Evolutionary conservation across 352 stramenopile species (phyloP).

Genomic region (Phytophthora gonapodyides): DNA sequence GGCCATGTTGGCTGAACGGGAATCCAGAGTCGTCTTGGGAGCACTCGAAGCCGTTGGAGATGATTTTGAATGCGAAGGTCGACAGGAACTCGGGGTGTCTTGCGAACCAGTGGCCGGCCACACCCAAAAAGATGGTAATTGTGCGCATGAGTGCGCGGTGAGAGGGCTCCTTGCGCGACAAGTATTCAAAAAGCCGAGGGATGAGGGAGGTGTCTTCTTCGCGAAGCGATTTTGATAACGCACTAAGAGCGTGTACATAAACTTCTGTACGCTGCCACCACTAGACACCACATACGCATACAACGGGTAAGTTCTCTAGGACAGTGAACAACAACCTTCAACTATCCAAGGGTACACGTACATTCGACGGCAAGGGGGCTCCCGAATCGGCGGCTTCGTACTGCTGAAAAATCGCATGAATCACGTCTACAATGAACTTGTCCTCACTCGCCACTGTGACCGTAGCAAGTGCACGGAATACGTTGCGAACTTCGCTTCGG

Average conservation of each 20-base stretch:
- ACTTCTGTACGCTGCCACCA: constrained; percentile 83
- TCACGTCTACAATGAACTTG: constrained; percentile 76
- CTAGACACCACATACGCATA: constrained; percentile 23
- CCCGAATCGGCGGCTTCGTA: constrained; percentile 63
- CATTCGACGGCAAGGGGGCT: constrained; percentile 38
- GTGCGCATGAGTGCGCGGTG: constrained; percentile 67
- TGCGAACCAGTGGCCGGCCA: constrained; percentile 77
- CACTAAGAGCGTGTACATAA: constrained; percentile 83
- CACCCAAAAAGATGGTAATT: constrained; percentile 71
- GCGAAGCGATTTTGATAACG: constrained; percentile 79
- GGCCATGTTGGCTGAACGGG: constrained; percentile 47
- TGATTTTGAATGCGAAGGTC: constrained; percentile 66
- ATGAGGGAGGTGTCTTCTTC: constrained; percentile 79
- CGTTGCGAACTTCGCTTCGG: constrained; percentile 71
- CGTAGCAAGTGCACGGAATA: constrained; percentile 80
- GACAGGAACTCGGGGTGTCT: constrained; percentile 60
- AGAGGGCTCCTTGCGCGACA: constrained; percentile 67
- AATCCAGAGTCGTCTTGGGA: constrained; percentile 42
- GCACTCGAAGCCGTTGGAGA: constrained; percentile 70
- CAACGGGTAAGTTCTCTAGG: constrained; percentile 17
- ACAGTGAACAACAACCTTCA: constrained; percentile 1
- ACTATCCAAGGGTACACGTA: constrained; percentile 27
- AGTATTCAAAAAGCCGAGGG: constrained; percentile 71
- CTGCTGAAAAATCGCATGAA: constrained; percentile 73
- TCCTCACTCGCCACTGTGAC: constrained; percentile 72